A percentile compares a stretch with the other conserved stretches of the same genome.
Conservation (phyloP, 139 green algal genomes). For the Ettlia oleoabundans region DNA sequence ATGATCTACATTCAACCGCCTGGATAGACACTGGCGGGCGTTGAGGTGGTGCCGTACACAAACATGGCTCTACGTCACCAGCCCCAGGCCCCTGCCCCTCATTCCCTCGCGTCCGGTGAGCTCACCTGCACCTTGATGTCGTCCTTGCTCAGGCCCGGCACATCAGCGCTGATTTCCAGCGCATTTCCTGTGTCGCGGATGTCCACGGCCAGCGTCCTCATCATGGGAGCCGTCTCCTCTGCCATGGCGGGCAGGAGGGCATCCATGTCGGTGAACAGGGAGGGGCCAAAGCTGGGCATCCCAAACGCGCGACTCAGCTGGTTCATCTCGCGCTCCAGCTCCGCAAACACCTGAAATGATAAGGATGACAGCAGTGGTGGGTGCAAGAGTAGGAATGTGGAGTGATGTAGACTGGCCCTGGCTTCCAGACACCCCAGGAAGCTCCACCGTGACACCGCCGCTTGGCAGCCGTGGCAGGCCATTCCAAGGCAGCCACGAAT, state of each 20-base stretch:
- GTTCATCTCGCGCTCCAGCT: constrained; percentile 37
- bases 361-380: no score
- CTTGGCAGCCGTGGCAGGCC: background rate
- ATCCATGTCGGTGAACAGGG: background rate
- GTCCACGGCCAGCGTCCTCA: constrained; percentile 8
- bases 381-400: background rate
- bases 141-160: constrained; percentile 39
- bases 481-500: background rate
- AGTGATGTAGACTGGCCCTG: no score
- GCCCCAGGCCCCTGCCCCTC: no score
- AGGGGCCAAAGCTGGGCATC: background rate
- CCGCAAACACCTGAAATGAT: no score
- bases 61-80: no score
- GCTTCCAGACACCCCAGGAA: no score
- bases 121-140: constrained; percentile 45
- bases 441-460: no score
- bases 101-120: no score
- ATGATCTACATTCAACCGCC: background rate
- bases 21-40: no score
- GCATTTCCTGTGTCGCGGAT: constrained; percentile 31
- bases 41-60: no score
- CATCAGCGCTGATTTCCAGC: constrained; percentile 41
- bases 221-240: background rate
- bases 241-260: background rate
- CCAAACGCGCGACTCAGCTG: constrained; percentile 22